Percentiles rank a stretch among this genome's conserved stretches.
Conservation (phyloP, 768 basidiomycete genomes). For the Bullera alba region DNA sequence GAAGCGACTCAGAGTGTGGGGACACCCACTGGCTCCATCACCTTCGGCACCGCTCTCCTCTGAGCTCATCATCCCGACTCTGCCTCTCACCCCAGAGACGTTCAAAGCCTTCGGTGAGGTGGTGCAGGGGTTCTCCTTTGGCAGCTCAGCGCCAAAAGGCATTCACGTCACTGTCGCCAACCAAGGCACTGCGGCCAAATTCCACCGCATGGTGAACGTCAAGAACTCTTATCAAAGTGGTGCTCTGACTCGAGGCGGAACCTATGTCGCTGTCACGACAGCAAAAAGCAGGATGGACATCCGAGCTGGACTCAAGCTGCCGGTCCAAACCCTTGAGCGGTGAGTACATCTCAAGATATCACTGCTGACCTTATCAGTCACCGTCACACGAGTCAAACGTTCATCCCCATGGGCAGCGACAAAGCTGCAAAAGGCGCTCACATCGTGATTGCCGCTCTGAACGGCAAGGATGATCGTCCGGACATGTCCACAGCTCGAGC, state of each 20-base stretch:
- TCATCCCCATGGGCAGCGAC: slow-evolving; percentile 56
- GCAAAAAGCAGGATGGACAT: slow-evolving; percentile 15
- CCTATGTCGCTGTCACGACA: slow-evolving; percentile 18
- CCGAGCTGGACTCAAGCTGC: slow-evolving; percentile 16
- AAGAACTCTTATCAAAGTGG: slow-evolving; percentile 29
- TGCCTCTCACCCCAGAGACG: slow-evolving; percentile 70
- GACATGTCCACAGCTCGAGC: slow-evolving; percentile 68
- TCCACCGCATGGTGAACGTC: slow-evolving; percentile 78
- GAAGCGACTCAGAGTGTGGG: slow-evolving; percentile 80
- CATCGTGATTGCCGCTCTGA: slow-evolving; percentile 79
- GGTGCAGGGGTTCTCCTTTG: slow-evolving; percentile 74
- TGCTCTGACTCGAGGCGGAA: slow-evolving; percentile 18
- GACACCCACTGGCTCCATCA: slow-evolving; percentile 51
- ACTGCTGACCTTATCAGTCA: slow-evolving; percentile 16
- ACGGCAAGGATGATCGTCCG: slow-evolving; percentile 65
- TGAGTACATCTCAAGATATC: slow-evolving; percentile 2
- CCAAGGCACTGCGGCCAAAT: slow-evolving; percentile 82
- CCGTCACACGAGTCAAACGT: slow-evolving; percentile 71
- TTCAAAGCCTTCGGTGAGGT: slow-evolving; percentile 87
- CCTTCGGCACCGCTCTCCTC: slow-evolving; percentile 1
- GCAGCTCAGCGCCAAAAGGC: slow-evolving; percentile 59
- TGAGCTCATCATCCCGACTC: slow-evolving; percentile 51
- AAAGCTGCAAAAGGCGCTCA: slow-evolving; percentile 53
- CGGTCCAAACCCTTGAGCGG: slow-evolving; percentile 32
- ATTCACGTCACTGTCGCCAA: slow-evolving; percentile 72